phyloP scores from a whole-genome alignment of 345 rosid species.

The Atalantia buxifolia region DNA sequence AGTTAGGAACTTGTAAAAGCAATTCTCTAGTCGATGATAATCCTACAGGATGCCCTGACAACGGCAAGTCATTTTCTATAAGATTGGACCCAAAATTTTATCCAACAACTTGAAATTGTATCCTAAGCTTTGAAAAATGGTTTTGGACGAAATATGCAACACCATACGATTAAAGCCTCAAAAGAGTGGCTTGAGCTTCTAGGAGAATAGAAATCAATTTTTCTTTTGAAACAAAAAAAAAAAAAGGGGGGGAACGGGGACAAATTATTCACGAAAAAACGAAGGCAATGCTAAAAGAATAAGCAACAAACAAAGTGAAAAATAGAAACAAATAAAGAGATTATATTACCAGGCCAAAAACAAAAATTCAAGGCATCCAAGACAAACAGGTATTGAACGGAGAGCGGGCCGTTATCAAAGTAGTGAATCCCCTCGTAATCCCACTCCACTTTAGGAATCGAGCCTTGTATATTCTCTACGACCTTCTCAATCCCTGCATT shows the following conservation, averaged over 20 bases:
- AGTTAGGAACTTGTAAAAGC: background rate
- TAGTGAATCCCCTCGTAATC: slow-evolving; percentile 86
- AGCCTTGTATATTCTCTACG: slow-evolving; percentile 40
- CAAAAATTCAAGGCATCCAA: slow-evolving; percentile 79
- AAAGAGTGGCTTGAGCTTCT: background rate
- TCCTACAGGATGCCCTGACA: background rate
- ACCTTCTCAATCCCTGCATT: slow-evolving; percentile 60
- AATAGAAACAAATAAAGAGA: background rate
- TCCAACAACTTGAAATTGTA: background rate
- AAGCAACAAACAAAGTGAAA: background rate
- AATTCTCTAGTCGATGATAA: no score
- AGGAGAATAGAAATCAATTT: background rate
- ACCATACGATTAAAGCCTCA: background rate
- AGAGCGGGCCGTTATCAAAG: slow-evolving; percentile 62
- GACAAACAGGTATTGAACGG: slow-evolving; percentile 78
- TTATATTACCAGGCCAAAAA: slow-evolving; percentile 68
- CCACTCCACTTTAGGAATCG: slow-evolving; percentile 74
- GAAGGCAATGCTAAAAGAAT: background rate
- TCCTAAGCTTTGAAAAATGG: background rate
- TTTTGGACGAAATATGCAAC: background rate
- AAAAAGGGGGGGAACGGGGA: background rate
- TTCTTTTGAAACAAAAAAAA: background rate
- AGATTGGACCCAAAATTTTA: background rate
- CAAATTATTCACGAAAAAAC: background rate
- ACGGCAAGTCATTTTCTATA: background rate